These are phyloP conservation scores for Musa balbisiana DNA, from an alignment of 202 grass and related monocot species.

Conservation along the genomic window DNA sequence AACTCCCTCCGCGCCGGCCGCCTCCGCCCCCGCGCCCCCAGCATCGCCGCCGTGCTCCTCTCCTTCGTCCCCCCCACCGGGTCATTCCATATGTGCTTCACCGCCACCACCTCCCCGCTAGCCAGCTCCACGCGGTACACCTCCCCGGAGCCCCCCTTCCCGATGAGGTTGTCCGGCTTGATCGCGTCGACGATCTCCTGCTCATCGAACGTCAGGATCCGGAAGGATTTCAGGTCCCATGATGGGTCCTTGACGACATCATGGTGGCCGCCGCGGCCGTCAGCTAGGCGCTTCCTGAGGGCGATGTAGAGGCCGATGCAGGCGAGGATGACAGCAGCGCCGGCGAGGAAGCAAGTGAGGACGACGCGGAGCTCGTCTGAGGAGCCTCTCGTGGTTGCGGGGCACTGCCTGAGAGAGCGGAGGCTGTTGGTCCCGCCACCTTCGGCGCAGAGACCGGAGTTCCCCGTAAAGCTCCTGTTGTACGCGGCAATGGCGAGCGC, in stretches of 20 bases:
- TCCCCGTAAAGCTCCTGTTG: not conserved
- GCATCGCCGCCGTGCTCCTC: not conserved
- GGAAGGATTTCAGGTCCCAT: conserved; percentile 12
- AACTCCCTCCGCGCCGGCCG: not conserved
- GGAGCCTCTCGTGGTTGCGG: not conserved
- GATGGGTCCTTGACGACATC: not conserved
- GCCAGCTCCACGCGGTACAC: not conserved
- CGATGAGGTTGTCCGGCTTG: conserved; percentile 17
- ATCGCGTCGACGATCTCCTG: conserved; percentile 12
- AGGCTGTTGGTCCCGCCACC: not conserved
- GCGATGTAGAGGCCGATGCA: not conserved
- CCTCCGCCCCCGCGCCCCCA: not conserved
- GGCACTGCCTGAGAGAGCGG: not conserved
- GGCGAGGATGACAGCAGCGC: not conserved
- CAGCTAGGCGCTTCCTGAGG: not conserved
- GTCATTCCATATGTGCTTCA: not conserved
- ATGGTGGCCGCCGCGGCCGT: not conserved
- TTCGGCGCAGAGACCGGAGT: conserved; percentile 6
- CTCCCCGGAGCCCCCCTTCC: conserved; percentile 6
- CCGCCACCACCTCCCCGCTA: not conserved
- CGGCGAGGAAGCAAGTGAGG: not conserved
- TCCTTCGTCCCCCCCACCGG: not conserved
- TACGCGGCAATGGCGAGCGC: conserved; percentile 1
- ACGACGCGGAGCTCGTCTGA: not conserved
- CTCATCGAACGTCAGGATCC: conserved; percentile 1